Evolutionary conservation across 768 basidiomycete species (phyloP).

Genomic region (Cyclocybe aegerita): DNA sequence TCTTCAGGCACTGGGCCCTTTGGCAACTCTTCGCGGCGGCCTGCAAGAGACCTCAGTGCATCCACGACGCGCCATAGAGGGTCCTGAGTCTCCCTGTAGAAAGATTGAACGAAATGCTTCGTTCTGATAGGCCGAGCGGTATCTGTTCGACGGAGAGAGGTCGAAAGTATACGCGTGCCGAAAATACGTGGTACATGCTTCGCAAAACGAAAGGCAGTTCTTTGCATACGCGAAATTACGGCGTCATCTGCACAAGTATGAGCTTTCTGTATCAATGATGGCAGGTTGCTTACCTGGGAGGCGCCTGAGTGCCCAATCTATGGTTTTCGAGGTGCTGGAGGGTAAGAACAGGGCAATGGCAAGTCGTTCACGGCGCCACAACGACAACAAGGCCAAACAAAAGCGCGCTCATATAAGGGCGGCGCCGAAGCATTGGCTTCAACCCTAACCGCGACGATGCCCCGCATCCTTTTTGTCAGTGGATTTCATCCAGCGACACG

Average conservation of each 20-base stretch:
- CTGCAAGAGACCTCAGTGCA: constrained; percentile 28
- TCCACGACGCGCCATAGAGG: constrained; percentile 43
- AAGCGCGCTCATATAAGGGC: constrained; percentile 6
- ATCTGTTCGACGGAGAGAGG: constrained; percentile 6
- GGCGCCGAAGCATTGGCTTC: background rate
- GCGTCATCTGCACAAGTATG: constrained; percentile 6
- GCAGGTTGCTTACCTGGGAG: constrained; percentile 2
- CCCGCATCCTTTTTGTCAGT: constrained; percentile 84
- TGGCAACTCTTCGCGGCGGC: constrained; percentile 24
- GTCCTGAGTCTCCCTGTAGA: constrained; percentile 32
- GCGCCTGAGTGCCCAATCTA: background rate
- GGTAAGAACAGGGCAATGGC: background rate
- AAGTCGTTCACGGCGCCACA: constrained; percentile 8
- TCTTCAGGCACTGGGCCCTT: constrained; percentile 30
- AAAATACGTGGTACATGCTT: constrained; percentile 6
- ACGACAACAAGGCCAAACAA: constrained; percentile 19
- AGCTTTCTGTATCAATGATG: background rate
- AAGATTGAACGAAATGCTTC: constrained; percentile 29
- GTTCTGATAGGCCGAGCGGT: constrained; percentile 22
- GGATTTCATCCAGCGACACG: constrained; percentile 84
- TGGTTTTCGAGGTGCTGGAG: no score
- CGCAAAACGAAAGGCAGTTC: constrained; percentile 6
- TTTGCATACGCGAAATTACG: constrained; percentile 9
- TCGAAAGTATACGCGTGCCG: constrained; percentile 15
- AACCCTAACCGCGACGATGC: constrained; percentile 38